Percentiles rank a stretch among this genome's conserved stretches.
Evolutionary conservation across 1,284 basidiomycete species (phyloP).

Genomic region (Melampsora americana): DNA sequence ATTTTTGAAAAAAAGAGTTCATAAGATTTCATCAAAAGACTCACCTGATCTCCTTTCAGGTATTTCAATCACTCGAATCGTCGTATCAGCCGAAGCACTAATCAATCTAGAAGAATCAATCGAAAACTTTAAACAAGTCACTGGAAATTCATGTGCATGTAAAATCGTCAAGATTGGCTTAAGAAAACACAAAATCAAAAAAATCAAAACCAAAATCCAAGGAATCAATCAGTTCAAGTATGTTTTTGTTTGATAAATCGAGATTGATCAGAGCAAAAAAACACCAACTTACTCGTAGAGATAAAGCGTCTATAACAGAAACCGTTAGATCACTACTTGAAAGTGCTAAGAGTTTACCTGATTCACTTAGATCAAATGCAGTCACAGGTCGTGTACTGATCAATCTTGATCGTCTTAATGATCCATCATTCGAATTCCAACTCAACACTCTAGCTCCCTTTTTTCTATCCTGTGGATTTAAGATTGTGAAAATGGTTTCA

Average conservation of each 20-base stretch:
- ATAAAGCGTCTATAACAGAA: conserved; percentile 76
- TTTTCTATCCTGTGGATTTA: conserved; percentile 2
- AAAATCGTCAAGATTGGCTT: conserved; percentile 83
- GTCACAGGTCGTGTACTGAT: conserved; percentile 75
- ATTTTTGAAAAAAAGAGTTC: neutral
- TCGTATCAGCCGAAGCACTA: conserved; percentile 87
- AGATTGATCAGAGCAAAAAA: neutral
- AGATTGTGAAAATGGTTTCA: neutral
- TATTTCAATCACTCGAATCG: conserved; percentile 74
- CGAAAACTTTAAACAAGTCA: conserved; percentile 84
- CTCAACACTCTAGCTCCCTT: neutral
- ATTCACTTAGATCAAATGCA: conserved; percentile 72
- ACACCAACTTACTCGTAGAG: conserved; percentile 69
- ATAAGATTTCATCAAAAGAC: no score
- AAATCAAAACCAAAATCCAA: neutral
- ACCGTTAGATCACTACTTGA: conserved; percentile 84
- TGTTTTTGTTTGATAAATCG: neutral
- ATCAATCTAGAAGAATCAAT: conserved; percentile 76
- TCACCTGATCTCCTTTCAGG: conserved; percentile 55
- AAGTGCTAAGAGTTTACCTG: conserved; percentile 77
- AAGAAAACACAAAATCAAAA: neutral
- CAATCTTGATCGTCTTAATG: conserved; percentile 51
- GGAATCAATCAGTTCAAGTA: neutral
- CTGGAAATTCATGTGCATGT: conserved; percentile 90
- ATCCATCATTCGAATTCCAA: conserved; percentile 18